Evolutionary conservation across 75 land plant genomes (phyloP).

Genomic region (Larix kaempferi): DNA sequence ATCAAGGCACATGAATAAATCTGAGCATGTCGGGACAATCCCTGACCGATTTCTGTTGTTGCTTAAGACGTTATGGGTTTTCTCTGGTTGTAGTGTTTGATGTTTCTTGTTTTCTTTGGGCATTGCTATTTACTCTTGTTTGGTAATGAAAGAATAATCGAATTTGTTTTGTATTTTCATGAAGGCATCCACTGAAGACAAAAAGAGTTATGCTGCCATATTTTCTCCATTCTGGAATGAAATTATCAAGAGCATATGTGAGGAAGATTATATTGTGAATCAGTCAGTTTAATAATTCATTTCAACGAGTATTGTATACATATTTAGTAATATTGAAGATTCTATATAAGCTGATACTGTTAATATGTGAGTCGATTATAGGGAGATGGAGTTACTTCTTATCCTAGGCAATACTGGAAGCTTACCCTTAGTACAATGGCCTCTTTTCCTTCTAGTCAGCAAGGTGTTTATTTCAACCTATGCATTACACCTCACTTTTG

Average conservation of each 20-base stretch:
- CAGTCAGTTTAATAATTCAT: slow-evolving; percentile 34
- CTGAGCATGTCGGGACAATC: no score
- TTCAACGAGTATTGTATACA: neutral
- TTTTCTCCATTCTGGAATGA: slow-evolving; percentile 96
- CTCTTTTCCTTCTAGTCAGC: slow-evolving; percentile 89
- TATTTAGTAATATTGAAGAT: neutral
- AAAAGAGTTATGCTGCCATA: slow-evolving; percentile 55
- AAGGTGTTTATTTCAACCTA: slow-evolving; percentile 48
- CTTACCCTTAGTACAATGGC: slow-evolving; percentile 86
- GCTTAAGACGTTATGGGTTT: neutral
- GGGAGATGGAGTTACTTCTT: slow-evolving; percentile 73
- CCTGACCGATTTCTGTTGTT: neutral
- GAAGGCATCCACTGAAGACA: neutral
- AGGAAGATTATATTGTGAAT: slow-evolving; percentile 79
- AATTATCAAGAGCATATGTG: slow-evolving; percentile 65
- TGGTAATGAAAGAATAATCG: neutral
- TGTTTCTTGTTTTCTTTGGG: neutral
- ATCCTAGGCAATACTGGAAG: slow-evolving; percentile 66
- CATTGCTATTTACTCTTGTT: neutral
- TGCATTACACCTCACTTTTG: neutral
- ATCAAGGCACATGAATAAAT: no score
- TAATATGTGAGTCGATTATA: slow-evolving; percentile 11
- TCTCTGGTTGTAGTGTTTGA: neutral
- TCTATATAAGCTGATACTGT: neutral
- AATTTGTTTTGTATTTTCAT: neutral